Evolutionary conservation across 345 rosid genomes (phyloP), one percentile per base, ranked within the genome.

Genomic region (Ailanthus altissimus): DNA sequence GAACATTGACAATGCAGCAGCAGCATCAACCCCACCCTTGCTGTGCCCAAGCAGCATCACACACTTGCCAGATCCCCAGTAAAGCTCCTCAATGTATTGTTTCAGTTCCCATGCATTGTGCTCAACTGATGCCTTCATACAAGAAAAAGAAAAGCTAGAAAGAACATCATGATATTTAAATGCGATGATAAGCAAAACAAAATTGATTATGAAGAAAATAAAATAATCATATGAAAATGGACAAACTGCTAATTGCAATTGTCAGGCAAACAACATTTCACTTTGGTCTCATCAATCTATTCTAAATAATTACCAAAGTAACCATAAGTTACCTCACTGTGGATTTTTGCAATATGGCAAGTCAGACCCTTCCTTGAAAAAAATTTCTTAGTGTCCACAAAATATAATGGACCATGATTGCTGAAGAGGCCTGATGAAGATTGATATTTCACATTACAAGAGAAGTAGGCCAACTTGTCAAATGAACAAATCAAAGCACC

Each of bases 21-120:
- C 91, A 80, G 87, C 90, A 87, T 91, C 93, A 76, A 89, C 87
- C 78, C 92, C 92, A 1, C 93, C 93, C 77, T 91, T 89, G 86
- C 96, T 91, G 82, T 91, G 96, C 46, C 93, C 93, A 40, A 89
- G 92, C 70, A 91, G 79, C 92, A 89, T 87, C 75, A 89, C 88
- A 51, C 77, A 84, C 85, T 91, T 91, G 54, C 91, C 88, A 2
- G 89, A 89, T 10, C 96, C 92, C 96, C 96, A 91, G 61, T 87
- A 89, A 64, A 91, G 89, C 79, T 91, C 96, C 74, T 89, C 92
- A 0, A 91, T 88, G 81, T 91, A 89, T 50, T 88, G 93, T 82
- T 89, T 91, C 78, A 89, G 83, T 65, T 87, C 91, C 88, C 82
- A 83, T 58, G 96, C 96, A 76, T 89, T 91, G 40, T 88, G 96